Base-by-base conservation (phyloP, 495 filamentous ascomycete genomes). In the Trichocladium uniseriatum region DNA sequence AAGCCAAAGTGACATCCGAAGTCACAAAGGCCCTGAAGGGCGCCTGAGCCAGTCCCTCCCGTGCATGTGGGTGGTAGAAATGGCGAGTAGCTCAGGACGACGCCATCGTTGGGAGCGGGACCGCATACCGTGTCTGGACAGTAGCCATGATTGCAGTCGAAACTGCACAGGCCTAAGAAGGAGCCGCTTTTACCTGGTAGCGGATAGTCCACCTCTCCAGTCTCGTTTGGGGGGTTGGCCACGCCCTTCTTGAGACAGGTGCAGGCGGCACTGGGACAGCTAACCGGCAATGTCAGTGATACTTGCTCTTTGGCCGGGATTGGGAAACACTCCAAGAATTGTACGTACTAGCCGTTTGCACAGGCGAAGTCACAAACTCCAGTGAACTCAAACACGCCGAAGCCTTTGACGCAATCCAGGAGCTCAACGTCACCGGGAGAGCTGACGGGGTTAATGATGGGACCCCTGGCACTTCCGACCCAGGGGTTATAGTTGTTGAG, bases 1-100 rank as follows among this genome's bases (percentile, higher is more conserved):
- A 56, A 56, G 31, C 54, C 54, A 37, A 45, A 45, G 20, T 41
- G 19, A 39, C 54, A 56, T 5, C 28, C 45, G 3, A 37, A 56
- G 40, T 16, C n/a, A 21, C 49, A 56, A 18, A 52, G 45, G 0
- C 49, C 54, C 18, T 19, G 38, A 16, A 39, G 27, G 37, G 16
- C 27, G n/a, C 31, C 38, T 22, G 27, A 4, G 9, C 37, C 22
- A 3, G 6, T 31, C 6, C 54, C 40, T 11, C 35, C 18, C 9
- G 44, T 45, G 34, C 53, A 56, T 38, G 39, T 27, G 14, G 44
- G 38, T 6, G 53, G 53, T 5, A 35, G 22, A 10, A 56, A 56
- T 5, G 43, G 38, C 4, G 48, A 52, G 0, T 43, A 20, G 16
- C 29, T 22, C 29, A 31, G 31, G 19, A 31, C 36, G 6, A 40